Percentiles rank a stretch among this genome's conserved stretches.
phyloP scores from a whole-genome alignment of 371 early-diverging fungal genomes.

The Lichtheimia hyalospora region DNA sequence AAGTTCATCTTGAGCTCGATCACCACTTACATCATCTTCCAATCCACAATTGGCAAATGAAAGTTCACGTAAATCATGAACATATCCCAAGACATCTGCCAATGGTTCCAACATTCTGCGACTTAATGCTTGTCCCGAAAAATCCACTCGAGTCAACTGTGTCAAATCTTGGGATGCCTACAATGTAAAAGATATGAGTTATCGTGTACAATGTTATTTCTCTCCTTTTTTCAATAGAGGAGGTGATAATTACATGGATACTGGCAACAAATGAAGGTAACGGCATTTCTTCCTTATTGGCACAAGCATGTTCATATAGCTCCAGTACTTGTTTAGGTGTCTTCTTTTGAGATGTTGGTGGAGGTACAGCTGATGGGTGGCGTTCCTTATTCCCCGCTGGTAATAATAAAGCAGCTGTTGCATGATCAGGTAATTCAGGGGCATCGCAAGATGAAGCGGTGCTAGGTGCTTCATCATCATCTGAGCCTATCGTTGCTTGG shows the following conservation, averaged over 20 bases:
- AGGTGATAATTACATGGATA: background rate
- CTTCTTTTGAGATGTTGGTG: constrained; percentile 11
- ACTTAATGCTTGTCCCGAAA: constrained; percentile 39
- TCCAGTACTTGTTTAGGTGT: constrained; percentile 24
- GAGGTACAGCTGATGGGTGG: too few relatives aligned
- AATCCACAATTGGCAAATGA: constrained; percentile 58
- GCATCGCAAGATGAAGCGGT: constrained; percentile 1
- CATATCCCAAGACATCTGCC: constrained; percentile 59
- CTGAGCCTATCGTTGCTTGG: background rate
- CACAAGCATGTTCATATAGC: constrained; percentile 49
- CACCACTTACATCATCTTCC: constrained; percentile 60
- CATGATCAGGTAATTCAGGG: constrained; percentile 7
- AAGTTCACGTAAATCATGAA: constrained; percentile 56
- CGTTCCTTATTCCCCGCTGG: constrained; percentile 11
- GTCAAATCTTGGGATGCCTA: background rate
- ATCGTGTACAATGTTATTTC: too few relatives aligned
- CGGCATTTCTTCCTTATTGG: constrained; percentile 54
- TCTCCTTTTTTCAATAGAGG: constrained; percentile 22
- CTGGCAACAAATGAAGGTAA: constrained; percentile 47
- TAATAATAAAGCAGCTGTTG: constrained; percentile 3
- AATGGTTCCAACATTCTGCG: constrained; percentile 54
- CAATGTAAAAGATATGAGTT: constrained; percentile 10
- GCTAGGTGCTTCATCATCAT: constrained; percentile 6
- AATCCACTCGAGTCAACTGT: constrained; percentile 42
- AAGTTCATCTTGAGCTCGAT: background rate